phyloP scores from a whole-genome alignment of 768 basidiomycete genomes.

The Boletus tylopilopsis region DNA sequence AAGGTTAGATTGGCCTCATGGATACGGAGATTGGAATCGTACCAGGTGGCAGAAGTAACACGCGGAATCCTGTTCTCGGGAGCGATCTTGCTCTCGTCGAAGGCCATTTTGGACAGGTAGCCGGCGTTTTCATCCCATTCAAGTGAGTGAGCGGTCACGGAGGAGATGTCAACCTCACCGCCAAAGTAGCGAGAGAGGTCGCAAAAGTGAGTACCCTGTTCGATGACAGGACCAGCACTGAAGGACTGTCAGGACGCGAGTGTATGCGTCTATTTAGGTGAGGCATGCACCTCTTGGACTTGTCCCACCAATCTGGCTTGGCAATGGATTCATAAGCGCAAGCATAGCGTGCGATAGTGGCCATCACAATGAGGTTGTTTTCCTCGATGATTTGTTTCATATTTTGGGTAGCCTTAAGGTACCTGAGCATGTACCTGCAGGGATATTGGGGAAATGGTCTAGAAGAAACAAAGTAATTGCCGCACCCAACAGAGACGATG shows the following conservation, averaged over 20 bases:
- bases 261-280: neutral
- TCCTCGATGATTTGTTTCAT: constrained; percentile 96
- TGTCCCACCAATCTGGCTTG: constrained; percentile 93
- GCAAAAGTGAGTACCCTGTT: constrained; percentile 96
- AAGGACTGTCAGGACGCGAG: constrained; percentile 4
- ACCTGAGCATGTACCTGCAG: constrained; percentile 85
- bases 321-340: constrained; percentile 78
- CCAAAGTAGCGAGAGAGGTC: constrained; percentile 97
- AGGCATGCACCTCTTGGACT: constrained; percentile 71
- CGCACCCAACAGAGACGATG: constrained; percentile 86
- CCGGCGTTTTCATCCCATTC: constrained; percentile 93
- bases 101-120: constrained; percentile 67
- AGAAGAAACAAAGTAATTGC: constrained; percentile 1
- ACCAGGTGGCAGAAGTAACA: constrained; percentile 91
- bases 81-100: constrained; percentile 83
- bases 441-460: neutral
- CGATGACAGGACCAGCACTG: constrained; percentile 76
- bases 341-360: constrained; percentile 92
- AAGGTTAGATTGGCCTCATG: constrained; percentile 11
- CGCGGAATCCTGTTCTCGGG: constrained; percentile 92
- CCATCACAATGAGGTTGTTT: constrained; percentile 93
- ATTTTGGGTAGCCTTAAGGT: constrained; percentile 89
- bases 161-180: constrained; percentile 85
- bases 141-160: constrained; percentile 80
- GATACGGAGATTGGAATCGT: constrained; percentile 24